Evolutionary conservation across 257 asterid species (phyloP).

Genomic region (Solanum bulbocastanum): DNA sequence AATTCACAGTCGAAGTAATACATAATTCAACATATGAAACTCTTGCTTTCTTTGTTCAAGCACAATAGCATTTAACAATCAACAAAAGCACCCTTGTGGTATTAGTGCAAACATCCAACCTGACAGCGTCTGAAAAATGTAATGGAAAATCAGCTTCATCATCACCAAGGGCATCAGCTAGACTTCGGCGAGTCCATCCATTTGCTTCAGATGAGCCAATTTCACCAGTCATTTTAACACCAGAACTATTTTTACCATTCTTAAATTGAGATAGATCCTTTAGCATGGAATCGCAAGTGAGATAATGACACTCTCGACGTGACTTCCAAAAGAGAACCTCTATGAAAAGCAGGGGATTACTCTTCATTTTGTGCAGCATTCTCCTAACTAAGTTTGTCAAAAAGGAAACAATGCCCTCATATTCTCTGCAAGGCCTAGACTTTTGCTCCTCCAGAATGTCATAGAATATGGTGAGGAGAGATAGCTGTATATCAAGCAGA

Average conservation of each 20-base stretch:
- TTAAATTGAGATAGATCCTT: slow-evolving; percentile 47
- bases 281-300: slow-evolving; percentile 68
- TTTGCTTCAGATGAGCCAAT: slow-evolving; percentile 33
- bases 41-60: not conserved
- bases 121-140: slow-evolving; percentile 9
- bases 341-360: slow-evolving; percentile 68
- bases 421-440: slow-evolving; percentile 60
- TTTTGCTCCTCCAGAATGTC: slow-evolving; percentile 92
- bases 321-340: slow-evolving; percentile 81
- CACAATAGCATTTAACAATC: not conserved
- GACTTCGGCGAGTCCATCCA: slow-evolving; percentile 57
- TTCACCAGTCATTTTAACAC: slow-evolving; percentile 28
- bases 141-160: slow-evolving; percentile 55
- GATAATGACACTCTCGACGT: slow-evolving; percentile 67
- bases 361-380: slow-evolving; percentile 87
- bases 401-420: slow-evolving; percentile 64
- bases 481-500: slow-evolving; percentile 49
- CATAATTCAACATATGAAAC: not conserved
- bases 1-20: not conserved
- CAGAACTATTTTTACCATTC: slow-evolving; percentile 25
- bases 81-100: not conserved
- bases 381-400: slow-evolving; percentile 65
- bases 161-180: slow-evolving; percentile 97
- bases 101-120: not conserved
- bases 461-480: slow-evolving; percentile 64